Conservation (phyloP, 768 basidiomycete species). For the Kondoa subrosea region DNA sequence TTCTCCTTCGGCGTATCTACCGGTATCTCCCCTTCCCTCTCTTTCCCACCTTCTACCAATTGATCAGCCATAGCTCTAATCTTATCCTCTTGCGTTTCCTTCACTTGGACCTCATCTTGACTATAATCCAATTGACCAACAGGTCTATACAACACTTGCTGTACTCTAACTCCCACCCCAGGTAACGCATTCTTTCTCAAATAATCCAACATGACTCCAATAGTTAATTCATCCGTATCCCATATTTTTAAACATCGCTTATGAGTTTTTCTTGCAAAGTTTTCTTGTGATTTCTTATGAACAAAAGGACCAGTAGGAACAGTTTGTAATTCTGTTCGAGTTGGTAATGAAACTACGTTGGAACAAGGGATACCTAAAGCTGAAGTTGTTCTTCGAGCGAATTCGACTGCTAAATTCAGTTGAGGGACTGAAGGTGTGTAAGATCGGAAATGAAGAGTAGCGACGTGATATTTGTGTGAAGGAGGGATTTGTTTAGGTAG, state of each 20-base stretch:
- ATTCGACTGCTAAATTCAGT: slow-evolving; percentile 65
- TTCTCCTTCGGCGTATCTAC: no score
- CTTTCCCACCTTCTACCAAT: slow-evolving; percentile 1
- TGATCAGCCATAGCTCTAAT: slow-evolving; percentile 18
- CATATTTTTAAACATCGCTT: slow-evolving; percentile 76
- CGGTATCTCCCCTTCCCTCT: no score
- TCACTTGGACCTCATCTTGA: slow-evolving; percentile 1
- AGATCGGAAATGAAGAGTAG: slow-evolving; percentile 64
- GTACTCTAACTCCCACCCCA: slow-evolving; percentile 72
- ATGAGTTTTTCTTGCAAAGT: slow-evolving; percentile 71
- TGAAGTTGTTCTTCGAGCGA: slow-evolving; percentile 66
- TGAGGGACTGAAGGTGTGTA: slow-evolving; percentile 42
- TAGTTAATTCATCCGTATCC: slow-evolving; percentile 63
- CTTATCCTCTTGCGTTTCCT: slow-evolving; percentile 9
- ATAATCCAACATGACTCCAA: slow-evolving; percentile 66
- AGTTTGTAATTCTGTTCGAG: slow-evolving; percentile 62
- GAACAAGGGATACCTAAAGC: slow-evolving; percentile 67
- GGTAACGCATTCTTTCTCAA: slow-evolving; percentile 55
- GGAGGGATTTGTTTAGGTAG: slow-evolving; percentile 22
- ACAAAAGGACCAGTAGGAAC: slow-evolving; percentile 70
- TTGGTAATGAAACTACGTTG: slow-evolving; percentile 49
- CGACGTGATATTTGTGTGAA: slow-evolving; percentile 61
- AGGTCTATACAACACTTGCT: slow-evolving; percentile 55
- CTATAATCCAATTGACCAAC: slow-evolving; percentile 31
- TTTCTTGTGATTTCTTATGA: slow-evolving; percentile 88